Evolutionary conservation across 352 stramenopile genomes (phyloP), one percentile per base, ranked within the genome.

Genomic region (Globisporangium carolinianum): DNA sequence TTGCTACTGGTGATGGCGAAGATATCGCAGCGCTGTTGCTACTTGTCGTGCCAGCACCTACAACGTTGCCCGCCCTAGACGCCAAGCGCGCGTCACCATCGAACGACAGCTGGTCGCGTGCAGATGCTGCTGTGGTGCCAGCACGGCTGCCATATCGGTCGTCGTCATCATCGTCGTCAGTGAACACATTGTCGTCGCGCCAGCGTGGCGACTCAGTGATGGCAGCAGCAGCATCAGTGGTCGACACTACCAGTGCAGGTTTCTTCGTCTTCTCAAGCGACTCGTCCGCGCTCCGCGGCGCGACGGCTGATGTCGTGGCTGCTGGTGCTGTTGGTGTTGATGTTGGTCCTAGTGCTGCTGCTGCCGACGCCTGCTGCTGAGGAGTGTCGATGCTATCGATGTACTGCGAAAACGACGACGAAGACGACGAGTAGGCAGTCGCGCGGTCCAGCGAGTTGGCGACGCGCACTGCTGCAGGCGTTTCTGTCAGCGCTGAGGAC

Each of bases 151-250:
- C 57, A 6, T 9, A 24, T 7, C 7, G 6, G 14, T 49, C 17
- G 45, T 32, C 17, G 45, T 10, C 17, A n/a, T 17, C 45, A 6
- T 49, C 45, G 35, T 73, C 60, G 32, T 68, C 63, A 3, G 43
- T 64, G 48, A 77, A 75, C 5, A 61, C 50, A 11, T 75, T 62
- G 8, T 77, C 64, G 49, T 75, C 64, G 49, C 50, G 60, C 69
- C 67, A 75, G 24, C 42, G 67, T 55, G 38, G 58, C 14, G 42
- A 75, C 38, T 59, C 72, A 32, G 41, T 69, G 48, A 61, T 35
- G 41, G 36, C 24, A 1, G 46, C 38, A 46, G 43, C 51, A 12
- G 58, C 36, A 46, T 42, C 48, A 15, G 58, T 18, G 5, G 15
- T 39, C 7, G 46, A 49, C 9, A 32, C 24, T 10, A 43, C 24